Conservation (phyloP, 352 stramenopile species). For the Pythium phragmiticola region DNA sequence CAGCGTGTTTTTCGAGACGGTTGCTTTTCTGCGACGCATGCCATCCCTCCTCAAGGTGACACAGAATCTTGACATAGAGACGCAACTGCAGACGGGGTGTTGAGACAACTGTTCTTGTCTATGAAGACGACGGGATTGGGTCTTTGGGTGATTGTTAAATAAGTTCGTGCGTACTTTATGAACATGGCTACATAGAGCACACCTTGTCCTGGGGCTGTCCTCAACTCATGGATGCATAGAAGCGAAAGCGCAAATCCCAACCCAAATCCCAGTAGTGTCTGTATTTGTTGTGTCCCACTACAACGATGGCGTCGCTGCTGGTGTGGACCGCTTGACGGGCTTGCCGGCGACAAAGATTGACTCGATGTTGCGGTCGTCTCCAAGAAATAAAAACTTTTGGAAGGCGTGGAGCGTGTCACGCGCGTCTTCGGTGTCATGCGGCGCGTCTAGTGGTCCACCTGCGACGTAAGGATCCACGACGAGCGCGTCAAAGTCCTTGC, state of each 20-base stretch:
- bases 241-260: neutral
- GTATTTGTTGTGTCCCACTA: neutral
- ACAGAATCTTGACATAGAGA: slow-evolving; percentile 10
- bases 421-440: slow-evolving; percentile 41
- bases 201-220: neutral
- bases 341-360: slow-evolving; percentile 80
- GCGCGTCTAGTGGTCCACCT: slow-evolving; percentile 68
- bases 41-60: slow-evolving; percentile 3
- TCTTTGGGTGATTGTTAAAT: slow-evolving; percentile 10
- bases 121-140: slow-evolving; percentile 7
- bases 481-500: slow-evolving; percentile 92
- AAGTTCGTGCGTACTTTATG: slow-evolving; percentile 18
- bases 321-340: slow-evolving; percentile 43
- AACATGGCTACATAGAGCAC: slow-evolving; percentile 5
- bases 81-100: slow-evolving; percentile 20
- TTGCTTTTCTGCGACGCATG: slow-evolving; percentile 11
- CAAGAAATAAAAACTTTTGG: slow-evolving; percentile 91
- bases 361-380: slow-evolving; percentile 90
- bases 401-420: slow-evolving; percentile 70
- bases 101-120: slow-evolving; percentile 14
- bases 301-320: neutral
- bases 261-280: neutral
- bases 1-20: neutral
- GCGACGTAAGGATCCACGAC: slow-evolving; percentile 65
- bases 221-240: neutral